phyloP scores from a whole-genome alignment of 768 basidiomycete species.

The Fomitopsis pulvina region DNA sequence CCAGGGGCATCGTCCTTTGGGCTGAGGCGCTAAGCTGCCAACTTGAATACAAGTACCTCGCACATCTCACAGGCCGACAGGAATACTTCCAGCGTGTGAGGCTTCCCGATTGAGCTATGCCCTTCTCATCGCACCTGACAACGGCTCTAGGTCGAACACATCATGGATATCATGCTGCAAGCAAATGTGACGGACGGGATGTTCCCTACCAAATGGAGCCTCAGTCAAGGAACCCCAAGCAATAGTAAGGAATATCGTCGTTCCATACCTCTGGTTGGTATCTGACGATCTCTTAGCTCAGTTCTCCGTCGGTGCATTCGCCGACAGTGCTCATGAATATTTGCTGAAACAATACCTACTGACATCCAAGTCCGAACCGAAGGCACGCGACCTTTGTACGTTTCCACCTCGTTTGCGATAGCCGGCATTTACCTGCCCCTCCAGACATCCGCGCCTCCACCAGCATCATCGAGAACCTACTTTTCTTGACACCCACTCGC shows the following conservation, averaged over 20 bases:
- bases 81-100: conserved; percentile 53
- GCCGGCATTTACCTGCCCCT: background rate
- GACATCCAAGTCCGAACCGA: conserved; percentile 55
- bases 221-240: conserved; percentile 10
- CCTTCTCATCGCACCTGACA: too few relatives aligned
- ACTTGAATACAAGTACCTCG: conserved; percentile 84
- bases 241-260: conserved; percentile 9
- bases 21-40: conserved; percentile 82
- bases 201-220: conserved; percentile 18
- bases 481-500: conserved; percentile 61
- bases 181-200: conserved; percentile 12
- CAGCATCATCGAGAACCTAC: conserved; percentile 53
- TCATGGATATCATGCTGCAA: conserved; percentile 40
- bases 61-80: conserved; percentile 68
- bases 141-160: conserved; percentile 36
- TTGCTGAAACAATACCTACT: conserved; percentile 71
- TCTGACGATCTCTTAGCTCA: conserved; percentile 6
- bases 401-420: background rate
- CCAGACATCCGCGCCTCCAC: conserved; percentile 57
- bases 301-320: conserved; percentile 57
- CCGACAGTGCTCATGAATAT: conserved; percentile 78
- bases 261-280: background rate
- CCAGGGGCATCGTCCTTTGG: conserved; percentile 31
- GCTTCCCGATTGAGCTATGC: too few relatives aligned
- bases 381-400: conserved; percentile 64